These are phyloP conservation scores for Trichoderma citrinoviride DNA, from an alignment of 2,329 filamentous ascomycete genomes.

Conservation along the genomic window DNA sequence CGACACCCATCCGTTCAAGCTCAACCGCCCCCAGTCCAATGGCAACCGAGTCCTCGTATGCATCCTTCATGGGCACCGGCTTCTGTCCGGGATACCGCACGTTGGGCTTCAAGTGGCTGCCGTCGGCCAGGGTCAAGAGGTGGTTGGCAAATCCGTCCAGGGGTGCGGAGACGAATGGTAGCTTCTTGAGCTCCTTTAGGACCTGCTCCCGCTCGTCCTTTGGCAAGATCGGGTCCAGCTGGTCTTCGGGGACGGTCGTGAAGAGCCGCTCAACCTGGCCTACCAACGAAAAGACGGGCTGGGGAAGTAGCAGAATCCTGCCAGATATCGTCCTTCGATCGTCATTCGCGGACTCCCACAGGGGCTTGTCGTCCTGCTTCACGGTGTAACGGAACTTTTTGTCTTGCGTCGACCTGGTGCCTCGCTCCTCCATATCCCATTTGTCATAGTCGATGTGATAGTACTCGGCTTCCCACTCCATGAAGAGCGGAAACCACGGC, in stretches of 20 bases:
- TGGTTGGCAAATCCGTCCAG: neutral
- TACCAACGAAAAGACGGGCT: neutral
- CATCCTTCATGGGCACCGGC: no score
- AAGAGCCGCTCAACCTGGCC: no score
- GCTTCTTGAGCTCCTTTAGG: no score
- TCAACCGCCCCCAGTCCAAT: no score
- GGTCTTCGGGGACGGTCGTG: no score
- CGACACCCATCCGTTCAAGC: neutral
- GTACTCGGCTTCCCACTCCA: slow-evolving; percentile 19
- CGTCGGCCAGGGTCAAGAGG: neutral
- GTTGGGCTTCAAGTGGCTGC: neutral
- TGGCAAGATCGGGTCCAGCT: no score
- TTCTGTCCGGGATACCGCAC: no score
- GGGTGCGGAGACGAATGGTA: neutral
- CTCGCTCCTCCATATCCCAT: neutral
- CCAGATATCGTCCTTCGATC: neutral
- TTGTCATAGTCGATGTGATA: neutral
- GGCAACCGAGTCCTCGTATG: no score
- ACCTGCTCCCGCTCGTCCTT: no score
- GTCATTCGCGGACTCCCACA: neutral
- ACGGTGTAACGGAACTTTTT: neutral
- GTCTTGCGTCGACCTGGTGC: neutral
- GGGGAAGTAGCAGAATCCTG: neutral
- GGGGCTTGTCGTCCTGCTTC: neutral
- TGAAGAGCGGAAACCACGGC: slow-evolving; percentile 1